Conservation (phyloP, 2,329 filamentous ascomycete genomes). For the Alternaria hordeiaustralica region DNA sequence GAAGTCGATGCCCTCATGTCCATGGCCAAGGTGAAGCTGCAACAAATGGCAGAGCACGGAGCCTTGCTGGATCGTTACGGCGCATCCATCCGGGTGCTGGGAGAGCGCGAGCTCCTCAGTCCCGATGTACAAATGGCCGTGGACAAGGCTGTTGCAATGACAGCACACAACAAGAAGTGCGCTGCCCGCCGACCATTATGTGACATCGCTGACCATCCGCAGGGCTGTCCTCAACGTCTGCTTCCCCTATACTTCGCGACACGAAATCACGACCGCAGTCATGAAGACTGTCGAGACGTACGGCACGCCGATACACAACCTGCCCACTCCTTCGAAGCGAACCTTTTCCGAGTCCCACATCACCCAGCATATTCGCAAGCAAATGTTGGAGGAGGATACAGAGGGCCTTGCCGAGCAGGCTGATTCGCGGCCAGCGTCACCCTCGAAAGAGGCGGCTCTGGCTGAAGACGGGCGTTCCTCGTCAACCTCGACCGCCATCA, state of each 20-base stretch:
- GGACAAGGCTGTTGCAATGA: slow-evolving; percentile 84
- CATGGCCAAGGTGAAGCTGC: slow-evolving; percentile 93
- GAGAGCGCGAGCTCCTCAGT: slow-evolving; percentile 82
- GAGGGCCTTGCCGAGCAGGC: slow-evolving; percentile 35
- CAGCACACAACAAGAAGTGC: slow-evolving; percentile 82
- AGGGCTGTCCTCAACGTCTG: slow-evolving; percentile 86
- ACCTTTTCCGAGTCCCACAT: slow-evolving; percentile 90
- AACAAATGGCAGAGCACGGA: slow-evolving; percentile 90
- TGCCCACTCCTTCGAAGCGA: slow-evolving; percentile 63
- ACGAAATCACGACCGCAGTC: slow-evolving; percentile 92
- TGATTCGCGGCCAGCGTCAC: slow-evolving; percentile 40
- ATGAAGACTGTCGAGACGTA: slow-evolving; percentile 87
- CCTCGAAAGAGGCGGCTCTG: slow-evolving; percentile 42
- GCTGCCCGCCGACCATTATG: slow-evolving; percentile 16
- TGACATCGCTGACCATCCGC: slow-evolving; percentile 9
- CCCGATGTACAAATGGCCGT: slow-evolving; percentile 88
- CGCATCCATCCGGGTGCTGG: slow-evolving; percentile 82
- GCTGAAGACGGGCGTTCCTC: slow-evolving; percentile 40
- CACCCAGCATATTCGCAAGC: slow-evolving; percentile 76
- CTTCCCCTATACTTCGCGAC: slow-evolving; percentile 94
- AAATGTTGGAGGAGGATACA: slow-evolving; percentile 51
- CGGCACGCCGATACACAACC: slow-evolving; percentile 67
- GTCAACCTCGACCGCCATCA: slow-evolving; percentile 49
- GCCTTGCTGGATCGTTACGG: slow-evolving; percentile 93
- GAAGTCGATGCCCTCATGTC: slow-evolving; percentile 98